phyloP scores from a whole-genome alignment of 2,329 filamentous ascomycete species.

The Cladosporium sp. region DNA sequence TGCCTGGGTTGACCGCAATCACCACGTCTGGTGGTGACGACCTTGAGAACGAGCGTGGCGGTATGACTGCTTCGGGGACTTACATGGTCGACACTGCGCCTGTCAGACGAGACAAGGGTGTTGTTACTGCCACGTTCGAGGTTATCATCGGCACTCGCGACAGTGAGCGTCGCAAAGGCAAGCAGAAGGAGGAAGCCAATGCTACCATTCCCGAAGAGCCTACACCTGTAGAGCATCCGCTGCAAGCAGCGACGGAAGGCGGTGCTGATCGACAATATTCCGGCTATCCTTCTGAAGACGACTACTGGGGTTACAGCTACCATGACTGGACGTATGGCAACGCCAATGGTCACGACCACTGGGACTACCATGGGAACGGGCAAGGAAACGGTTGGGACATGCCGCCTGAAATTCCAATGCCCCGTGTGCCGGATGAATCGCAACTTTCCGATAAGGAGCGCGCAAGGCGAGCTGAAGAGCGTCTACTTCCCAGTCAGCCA shows the following conservation, averaged over 20 bases:
- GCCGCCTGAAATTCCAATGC: slow-evolving; percentile 44
- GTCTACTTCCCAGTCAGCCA: slow-evolving; percentile 78
- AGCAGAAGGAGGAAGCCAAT: slow-evolving; percentile 39
- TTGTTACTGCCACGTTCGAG: slow-evolving; percentile 85
- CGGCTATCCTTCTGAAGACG: slow-evolving; percentile 22
- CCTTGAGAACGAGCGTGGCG: slow-evolving; percentile 9
- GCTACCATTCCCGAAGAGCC: background rate
- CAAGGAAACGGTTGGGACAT: slow-evolving; percentile 17
- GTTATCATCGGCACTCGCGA: slow-evolving; percentile 84
- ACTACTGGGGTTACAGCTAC: slow-evolving; percentile 25
- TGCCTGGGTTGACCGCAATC: slow-evolving; percentile 30
- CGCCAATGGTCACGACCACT: slow-evolving; percentile 22
- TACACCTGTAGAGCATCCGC: background rate
- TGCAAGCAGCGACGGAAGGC: background rate
- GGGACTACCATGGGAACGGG: slow-evolving; percentile 22
- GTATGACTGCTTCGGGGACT: slow-evolving; percentile 34
- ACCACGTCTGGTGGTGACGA: slow-evolving; percentile 19
- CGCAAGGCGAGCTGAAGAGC: slow-evolving; percentile 72
- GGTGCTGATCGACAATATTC: background rate
- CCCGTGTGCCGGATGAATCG: slow-evolving; percentile 61
- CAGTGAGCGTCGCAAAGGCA: slow-evolving; percentile 59
- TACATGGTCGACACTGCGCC: slow-evolving; percentile 85
- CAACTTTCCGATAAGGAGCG: slow-evolving; percentile 78
- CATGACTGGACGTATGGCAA: slow-evolving; percentile 22
- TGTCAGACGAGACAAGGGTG: slow-evolving; percentile 83